These are phyloP conservation scores for Mortierella polycephala DNA, from an alignment of 371 early-diverging fungal species.

Conservation along the genomic window DNA sequence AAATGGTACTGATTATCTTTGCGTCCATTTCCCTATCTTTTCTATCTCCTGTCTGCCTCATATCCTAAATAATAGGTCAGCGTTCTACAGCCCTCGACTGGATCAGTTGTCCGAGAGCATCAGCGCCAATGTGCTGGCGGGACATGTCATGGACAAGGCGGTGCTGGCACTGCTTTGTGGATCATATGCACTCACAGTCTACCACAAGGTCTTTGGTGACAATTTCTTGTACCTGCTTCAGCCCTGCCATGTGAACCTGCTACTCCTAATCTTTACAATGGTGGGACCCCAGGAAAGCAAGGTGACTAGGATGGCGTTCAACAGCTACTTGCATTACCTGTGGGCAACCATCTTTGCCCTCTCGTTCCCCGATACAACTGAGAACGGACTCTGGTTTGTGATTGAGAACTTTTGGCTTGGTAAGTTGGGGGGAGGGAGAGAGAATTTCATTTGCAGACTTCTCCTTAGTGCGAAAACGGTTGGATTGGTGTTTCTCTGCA, in stretches of 20 bases:
- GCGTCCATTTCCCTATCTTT: not conserved
- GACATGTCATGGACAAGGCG: slow-evolving; percentile 50
- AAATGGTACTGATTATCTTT: not conserved
- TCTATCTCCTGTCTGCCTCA: not conserved
- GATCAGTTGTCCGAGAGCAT: slow-evolving; percentile 49
- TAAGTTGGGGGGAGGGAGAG: slow-evolving; percentile 29
- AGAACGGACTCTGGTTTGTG: slow-evolving; percentile 63
- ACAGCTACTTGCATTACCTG: slow-evolving; percentile 68
- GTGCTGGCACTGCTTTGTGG: slow-evolving; percentile 38
- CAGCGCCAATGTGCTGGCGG: slow-evolving; percentile 35
- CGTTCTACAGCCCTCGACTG: slow-evolving; percentile 48
- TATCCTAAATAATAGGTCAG: slow-evolving; percentile 23
- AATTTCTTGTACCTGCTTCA: slow-evolving; percentile 63
- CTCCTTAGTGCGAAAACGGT: not conserved
- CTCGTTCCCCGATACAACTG: slow-evolving; percentile 67
- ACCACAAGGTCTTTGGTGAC: slow-evolving; percentile 52
- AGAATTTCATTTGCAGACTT: no score
- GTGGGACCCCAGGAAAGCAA: slow-evolving; percentile 58
- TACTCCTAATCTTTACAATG: slow-evolving; percentile 64
- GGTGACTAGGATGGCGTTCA: slow-evolving; percentile 62
- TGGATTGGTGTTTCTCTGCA: not conserved
- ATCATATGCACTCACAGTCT: slow-evolving; percentile 49
- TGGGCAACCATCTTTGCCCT: slow-evolving; percentile 71
- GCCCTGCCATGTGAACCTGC: slow-evolving; percentile 72
- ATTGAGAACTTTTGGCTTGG: slow-evolving; percentile 76